Evolutionary conservation across 257 asterid species (phyloP).

Genomic region (Solanum lignicaule): DNA sequence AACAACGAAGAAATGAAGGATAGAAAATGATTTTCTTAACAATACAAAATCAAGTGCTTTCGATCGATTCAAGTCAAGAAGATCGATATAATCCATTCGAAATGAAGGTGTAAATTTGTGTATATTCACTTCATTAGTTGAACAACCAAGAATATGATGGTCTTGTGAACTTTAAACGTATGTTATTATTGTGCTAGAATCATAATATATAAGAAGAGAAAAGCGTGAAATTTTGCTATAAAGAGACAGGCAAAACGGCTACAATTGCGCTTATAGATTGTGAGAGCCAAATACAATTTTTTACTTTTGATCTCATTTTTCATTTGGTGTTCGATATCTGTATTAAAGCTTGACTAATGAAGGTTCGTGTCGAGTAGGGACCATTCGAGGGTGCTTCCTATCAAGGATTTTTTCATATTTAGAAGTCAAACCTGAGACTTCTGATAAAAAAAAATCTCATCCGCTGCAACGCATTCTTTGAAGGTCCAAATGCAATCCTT

Average conservation of each 20-base stretch:
- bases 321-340: no score
- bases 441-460: no score
- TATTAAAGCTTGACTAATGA: no score
- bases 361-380: no score
- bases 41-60: background rate
- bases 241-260: background rate
- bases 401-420: rapidly evolving
- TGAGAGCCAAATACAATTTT: background rate
- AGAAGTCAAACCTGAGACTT: no score
- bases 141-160: background rate
- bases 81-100: background rate
- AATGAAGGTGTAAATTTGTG: background rate
- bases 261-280: background rate
- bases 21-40: background rate
- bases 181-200: background rate
- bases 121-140: no score
- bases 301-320: background rate
- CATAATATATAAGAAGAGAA: background rate
- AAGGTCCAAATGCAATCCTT: background rate
- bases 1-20: background rate
- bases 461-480: no score
- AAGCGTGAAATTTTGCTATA: background rate
- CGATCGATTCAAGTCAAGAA: background rate
- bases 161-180: background rate
- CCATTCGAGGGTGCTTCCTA: no score